phyloP scores from a whole-genome alignment of 2,329 filamentous ascomycete species.

The Colletotrichum sp. region DNA sequence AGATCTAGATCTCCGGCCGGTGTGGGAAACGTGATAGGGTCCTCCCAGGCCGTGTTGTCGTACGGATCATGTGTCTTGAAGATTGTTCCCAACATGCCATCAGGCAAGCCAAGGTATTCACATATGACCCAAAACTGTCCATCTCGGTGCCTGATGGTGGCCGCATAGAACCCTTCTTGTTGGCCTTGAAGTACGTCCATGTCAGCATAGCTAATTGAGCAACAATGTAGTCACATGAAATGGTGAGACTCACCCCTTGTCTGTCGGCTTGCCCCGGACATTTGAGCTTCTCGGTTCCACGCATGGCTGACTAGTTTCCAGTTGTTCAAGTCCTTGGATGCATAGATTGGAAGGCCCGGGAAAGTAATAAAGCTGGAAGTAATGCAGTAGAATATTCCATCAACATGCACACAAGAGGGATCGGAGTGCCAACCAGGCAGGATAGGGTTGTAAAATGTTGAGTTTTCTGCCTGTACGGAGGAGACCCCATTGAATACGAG shows the following conservation, averaged over 20 bases:
- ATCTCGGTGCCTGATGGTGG: background rate
- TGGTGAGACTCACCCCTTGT: background rate
- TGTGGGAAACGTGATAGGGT: background rate
- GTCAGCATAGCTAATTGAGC: rapidly evolving
- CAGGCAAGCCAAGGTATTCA: background rate
- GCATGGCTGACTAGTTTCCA: background rate
- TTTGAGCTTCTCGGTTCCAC: background rate
- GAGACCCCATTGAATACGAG: background rate
- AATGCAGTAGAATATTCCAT: background rate
- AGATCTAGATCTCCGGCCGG: background rate
- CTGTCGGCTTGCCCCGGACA: background rate
- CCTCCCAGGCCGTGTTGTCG: background rate
- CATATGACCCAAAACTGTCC: background rate
- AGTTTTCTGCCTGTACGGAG: background rate
- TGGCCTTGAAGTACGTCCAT: background rate
- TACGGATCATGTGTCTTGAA: background rate
- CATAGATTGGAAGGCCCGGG: background rate
- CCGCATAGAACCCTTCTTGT: background rate
- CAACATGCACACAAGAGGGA: background rate
- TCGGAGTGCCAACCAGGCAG: background rate
- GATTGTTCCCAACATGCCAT: background rate
- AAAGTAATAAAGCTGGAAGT: background rate
- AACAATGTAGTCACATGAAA: rapidly evolving
- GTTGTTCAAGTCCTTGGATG: background rate
- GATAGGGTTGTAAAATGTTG: background rate